Evolutionary conservation across 2,329 filamentous ascomycete genomes (phyloP).

Genomic region (Bipolaris victoriae): DNA sequence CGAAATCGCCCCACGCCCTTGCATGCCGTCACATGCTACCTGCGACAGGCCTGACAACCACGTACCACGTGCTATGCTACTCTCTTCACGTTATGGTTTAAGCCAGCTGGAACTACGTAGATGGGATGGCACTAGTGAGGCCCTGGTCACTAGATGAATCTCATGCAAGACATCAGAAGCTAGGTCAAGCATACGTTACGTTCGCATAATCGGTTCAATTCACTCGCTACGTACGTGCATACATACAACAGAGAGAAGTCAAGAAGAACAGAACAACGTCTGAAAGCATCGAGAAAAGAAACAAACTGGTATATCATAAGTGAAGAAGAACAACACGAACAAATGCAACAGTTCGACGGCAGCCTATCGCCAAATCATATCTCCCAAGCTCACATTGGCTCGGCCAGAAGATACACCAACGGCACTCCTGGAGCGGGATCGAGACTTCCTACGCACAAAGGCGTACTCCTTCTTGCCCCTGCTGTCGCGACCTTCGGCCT

Average conservation of each 20-base stretch:
- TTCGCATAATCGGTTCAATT: background rate
- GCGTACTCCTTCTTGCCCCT: constrained; percentile 53
- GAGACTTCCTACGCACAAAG: constrained; percentile 49
- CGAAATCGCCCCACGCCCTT: constrained; percentile 15
- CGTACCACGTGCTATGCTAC: constrained; percentile 2
- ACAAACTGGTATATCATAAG: constrained; percentile 12
- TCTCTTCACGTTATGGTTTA: background rate
- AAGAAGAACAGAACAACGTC: background rate
- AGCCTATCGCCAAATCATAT: constrained; percentile 39
- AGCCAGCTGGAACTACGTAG: background rate
- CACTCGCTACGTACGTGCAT: background rate
- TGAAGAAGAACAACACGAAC: background rate
- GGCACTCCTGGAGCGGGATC: constrained; percentile 40
- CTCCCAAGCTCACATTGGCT: constrained; percentile 39
- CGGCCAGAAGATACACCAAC: constrained; percentile 38
- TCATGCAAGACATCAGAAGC: background rate
- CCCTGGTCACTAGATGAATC: constrained; percentile 7
- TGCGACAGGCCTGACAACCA: background rate
- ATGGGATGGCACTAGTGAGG: background rate
- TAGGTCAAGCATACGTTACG: background rate
- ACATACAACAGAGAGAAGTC: background rate
- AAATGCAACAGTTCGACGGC: background rate
- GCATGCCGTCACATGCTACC: constrained; percentile 9
- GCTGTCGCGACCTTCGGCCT: constrained; percentile 47
- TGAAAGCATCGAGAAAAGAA: background rate